Evolutionary conservation across 2,329 filamentous ascomycete species (phyloP).

Genomic region (Gaeumannomyces tritici): DNA sequence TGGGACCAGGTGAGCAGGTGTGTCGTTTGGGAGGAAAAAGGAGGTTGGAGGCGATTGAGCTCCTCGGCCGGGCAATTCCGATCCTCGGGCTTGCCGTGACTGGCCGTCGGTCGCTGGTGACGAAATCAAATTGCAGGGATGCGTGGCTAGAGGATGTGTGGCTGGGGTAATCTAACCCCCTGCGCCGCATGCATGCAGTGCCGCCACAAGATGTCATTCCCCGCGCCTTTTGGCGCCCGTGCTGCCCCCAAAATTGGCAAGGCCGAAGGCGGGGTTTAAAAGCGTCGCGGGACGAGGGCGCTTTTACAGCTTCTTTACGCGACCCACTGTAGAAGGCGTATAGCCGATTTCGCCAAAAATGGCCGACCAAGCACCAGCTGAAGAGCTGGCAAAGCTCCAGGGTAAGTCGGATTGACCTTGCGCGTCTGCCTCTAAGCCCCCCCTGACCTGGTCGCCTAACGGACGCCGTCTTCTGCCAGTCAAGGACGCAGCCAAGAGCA

Average conservation of each 20-base stretch:
- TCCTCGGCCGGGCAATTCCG: not conserved
- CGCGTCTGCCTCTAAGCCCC: not conserved
- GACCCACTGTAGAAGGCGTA: not conserved
- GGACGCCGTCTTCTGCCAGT: constrained; percentile 18
- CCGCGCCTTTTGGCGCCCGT: not conserved
- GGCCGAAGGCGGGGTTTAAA: not conserved
- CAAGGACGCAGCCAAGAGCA: constrained; percentile 26
- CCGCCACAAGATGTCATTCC: not conserved
- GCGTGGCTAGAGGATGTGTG: not conserved
- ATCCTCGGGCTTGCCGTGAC: not conserved
- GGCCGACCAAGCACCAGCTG: constrained; percentile 28
- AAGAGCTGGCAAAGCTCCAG: constrained; percentile 30
- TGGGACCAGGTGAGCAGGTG: not conserved
- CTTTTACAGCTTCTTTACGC: not conserved
- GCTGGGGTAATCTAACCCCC: not conserved
- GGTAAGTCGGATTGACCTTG: constrained; percentile 15
- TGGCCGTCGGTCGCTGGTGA: not conserved
- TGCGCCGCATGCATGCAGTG: not conserved
- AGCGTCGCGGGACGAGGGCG: not conserved
- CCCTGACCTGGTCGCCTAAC: not conserved
- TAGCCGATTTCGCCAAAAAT: constrained; percentile 14
- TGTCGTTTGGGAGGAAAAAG: not conserved
- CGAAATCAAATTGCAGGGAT: constrained; percentile 1
- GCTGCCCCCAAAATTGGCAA: not conserved
- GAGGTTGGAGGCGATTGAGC: not conserved